Evolutionary conservation across 768 basidiomycete genomes (phyloP), one percentile per base, ranked within the genome.

Genomic region (Russula olivacea): DNA sequence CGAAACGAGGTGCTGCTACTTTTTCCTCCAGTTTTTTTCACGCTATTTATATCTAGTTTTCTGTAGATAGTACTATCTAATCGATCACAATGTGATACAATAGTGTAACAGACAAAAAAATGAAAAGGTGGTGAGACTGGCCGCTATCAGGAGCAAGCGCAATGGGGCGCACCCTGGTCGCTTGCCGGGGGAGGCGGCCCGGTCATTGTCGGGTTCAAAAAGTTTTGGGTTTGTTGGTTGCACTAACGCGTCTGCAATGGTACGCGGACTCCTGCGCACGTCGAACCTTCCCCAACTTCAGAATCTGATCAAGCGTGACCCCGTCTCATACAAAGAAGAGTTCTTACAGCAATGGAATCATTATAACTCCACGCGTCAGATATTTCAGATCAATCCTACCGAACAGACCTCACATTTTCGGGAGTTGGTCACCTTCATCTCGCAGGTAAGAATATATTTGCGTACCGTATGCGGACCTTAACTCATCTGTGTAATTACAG

Each of bases 341-440:
- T 99, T 98, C 69, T 72, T 94, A 17, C 93, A 93, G 67, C 96
- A 99, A 80, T 97, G 93, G 88, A 91, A 91, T 64, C 92, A 96
- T 74, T 98, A 95, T 76, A 84, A 89, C 68, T 89, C 86, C 67
- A 86, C 89, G 59, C 84, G 91, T 38, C 84, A 92, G 69, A 89
- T 99, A 66, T 93, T 94, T 70, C 81, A 81, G 69, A 78, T 88
- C 63, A 86, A 85, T 70, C 91, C 94, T 1, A 84, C 86, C 70
- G 93, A 95, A 70, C 89, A 95, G 69, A 88, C 89, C 0, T 79
- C 87, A 38, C 85, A 91, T 67, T 95, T 95, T 69, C 77, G 86
- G 62, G 93, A 98, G 69, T 83, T 98, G 38, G 85, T 98, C 40
- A 78, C 88, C 0, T 99, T 99, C 74, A 88, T 99, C 68, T 84